phyloP scores from a whole-genome alignment of 352 stramenopile genomes.

The Pythium monospermum region DNA sequence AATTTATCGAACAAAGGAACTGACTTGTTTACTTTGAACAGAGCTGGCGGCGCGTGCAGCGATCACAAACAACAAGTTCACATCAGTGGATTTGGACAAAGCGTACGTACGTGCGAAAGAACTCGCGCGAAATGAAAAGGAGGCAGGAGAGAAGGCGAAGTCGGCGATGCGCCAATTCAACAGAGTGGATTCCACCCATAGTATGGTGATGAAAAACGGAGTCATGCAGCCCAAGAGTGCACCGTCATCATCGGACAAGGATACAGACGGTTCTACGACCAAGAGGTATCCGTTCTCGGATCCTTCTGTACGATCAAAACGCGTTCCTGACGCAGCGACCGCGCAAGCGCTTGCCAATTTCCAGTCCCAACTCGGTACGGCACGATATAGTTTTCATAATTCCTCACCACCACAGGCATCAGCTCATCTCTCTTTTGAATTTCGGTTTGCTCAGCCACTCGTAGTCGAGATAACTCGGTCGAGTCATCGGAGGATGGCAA shows the following conservation, averaged over 20 bases:
- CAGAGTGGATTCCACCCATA: slow-evolving; percentile 45
- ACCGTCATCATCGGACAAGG: slow-evolving; percentile 7
- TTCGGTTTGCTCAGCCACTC: too few species aligned
- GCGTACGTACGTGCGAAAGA: slow-evolving; percentile 51
- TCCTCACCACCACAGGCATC: too few species aligned
- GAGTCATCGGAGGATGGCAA: slow-evolving; percentile 20
- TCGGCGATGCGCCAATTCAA: slow-evolving; percentile 44
- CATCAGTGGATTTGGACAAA: slow-evolving; percentile 43
- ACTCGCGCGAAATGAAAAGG: slow-evolving; percentile 38
- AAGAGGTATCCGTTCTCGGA: slow-evolving; percentile 68
- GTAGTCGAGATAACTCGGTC: slow-evolving; percentile 12
- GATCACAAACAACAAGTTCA: slow-evolving; percentile 45
- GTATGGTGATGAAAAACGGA: slow-evolving; percentile 64
- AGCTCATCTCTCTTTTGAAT: too few species aligned
- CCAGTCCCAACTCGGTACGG: slow-evolving; percentile 48
- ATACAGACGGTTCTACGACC: slow-evolving; percentile 9
- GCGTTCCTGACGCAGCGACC: slow-evolving; percentile 33
- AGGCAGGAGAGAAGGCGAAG: slow-evolving; percentile 58
- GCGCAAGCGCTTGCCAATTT: slow-evolving; percentile 49
- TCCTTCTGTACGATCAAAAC: slow-evolving; percentile 24
- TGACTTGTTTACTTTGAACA: background rate
- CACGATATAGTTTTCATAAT: background rate
- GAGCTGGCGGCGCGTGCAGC: slow-evolving; percentile 15
- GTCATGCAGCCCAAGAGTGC: slow-evolving; percentile 38
- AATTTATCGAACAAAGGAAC: background rate